Percentiles rank a stretch among this genome's conserved stretches.
phyloP scores from a whole-genome alignment of 2,329 filamentous ascomycete species.

The Penicillium sp. region DNA sequence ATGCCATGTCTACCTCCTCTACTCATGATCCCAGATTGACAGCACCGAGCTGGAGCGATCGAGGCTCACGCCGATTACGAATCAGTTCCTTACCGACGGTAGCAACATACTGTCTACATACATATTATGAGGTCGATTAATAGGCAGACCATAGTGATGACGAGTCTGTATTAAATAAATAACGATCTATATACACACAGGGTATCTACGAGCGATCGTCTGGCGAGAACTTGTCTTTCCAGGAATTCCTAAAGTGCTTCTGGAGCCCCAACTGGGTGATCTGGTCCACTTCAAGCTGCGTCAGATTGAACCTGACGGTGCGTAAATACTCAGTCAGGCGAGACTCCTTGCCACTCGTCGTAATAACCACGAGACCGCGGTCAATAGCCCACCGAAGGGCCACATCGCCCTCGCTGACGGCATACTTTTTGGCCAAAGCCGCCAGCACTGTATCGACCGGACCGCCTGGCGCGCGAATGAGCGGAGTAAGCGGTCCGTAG shows the following conservation, averaged over 20 bases:
- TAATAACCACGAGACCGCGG: slow-evolving; percentile 56
- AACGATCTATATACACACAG: not conserved
- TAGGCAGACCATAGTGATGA: too few species aligned
- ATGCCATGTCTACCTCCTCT: slow-evolving; percentile 55
- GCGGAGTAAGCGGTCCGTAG: slow-evolving; percentile 45
- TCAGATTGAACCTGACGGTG: slow-evolving; percentile 55
- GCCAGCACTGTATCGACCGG: slow-evolving; percentile 53
- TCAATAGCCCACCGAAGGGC: slow-evolving; percentile 59
- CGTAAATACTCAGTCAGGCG: slow-evolving; percentile 56
- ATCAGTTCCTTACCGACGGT: slow-evolving; percentile 64
- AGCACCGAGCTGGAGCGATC: slow-evolving; percentile 64
- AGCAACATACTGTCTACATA: slow-evolving; percentile 49
- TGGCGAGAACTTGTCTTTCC: slow-evolving; percentile 45
- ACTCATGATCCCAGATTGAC: slow-evolving; percentile 59
- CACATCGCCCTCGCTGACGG: slow-evolving; percentile 55
- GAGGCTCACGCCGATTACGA: slow-evolving; percentile 54
- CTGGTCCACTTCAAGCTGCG: slow-evolving; percentile 54
- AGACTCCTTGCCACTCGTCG: slow-evolving; percentile 59
- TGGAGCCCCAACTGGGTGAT: slow-evolving; percentile 47
- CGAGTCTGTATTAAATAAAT: too few species aligned
- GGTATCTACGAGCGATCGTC: slow-evolving; percentile 36
- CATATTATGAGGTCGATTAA: too few species aligned
- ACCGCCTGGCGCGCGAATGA: slow-evolving; percentile 53
- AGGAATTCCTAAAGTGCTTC: slow-evolving; percentile 52
- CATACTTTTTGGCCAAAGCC: slow-evolving; percentile 57